These are phyloP conservation scores for Alternaria sp. DNA, from an alignment of 2,329 filamentous ascomycete species.

Conservation along the genomic window DNA sequence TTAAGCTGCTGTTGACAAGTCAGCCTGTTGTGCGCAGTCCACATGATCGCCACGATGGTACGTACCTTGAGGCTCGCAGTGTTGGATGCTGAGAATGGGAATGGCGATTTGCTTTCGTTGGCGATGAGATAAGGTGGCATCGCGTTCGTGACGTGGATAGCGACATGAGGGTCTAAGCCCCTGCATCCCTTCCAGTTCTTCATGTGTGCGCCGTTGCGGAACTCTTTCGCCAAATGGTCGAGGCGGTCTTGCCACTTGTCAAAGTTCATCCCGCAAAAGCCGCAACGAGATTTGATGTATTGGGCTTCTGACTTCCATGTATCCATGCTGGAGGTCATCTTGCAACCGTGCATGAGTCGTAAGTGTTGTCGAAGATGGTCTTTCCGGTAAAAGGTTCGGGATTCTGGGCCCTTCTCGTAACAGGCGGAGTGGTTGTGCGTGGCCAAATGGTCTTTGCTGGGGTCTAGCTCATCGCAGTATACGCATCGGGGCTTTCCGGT, in stretches of 20 bases:
- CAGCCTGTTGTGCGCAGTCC: neutral
- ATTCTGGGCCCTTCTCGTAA: slow-evolving; percentile 68
- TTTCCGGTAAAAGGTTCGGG: slow-evolving; percentile 69
- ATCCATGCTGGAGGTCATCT: slow-evolving; percentile 68
- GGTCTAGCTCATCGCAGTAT: slow-evolving; percentile 63
- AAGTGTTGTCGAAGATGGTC: slow-evolving; percentile 69
- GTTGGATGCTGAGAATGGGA: slow-evolving; percentile 57
- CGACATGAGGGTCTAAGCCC: slow-evolving; percentile 57
- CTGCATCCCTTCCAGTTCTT: slow-evolving; percentile 62
- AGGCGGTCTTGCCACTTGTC: slow-evolving; percentile 59
- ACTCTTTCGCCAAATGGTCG: slow-evolving; percentile 63
- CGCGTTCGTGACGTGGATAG: slow-evolving; percentile 57
- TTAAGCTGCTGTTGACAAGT: slow-evolving; percentile 25
- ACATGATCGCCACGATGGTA: slow-evolving; percentile 1
- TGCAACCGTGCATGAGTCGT: slow-evolving; percentile 66
- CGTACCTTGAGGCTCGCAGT: slow-evolving; percentile 39
- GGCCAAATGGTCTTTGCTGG: slow-evolving; percentile 63
- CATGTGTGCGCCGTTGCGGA: slow-evolving; percentile 61
- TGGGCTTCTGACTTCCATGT: slow-evolving; percentile 65
- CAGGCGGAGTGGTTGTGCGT: slow-evolving; percentile 68
- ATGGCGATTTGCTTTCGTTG: slow-evolving; percentile 54
- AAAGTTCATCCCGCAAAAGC: slow-evolving; percentile 59
- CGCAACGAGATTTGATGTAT: slow-evolving; percentile 62
- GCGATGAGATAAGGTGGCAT: slow-evolving; percentile 61
- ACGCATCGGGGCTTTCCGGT: slow-evolving; percentile 65